phyloP scores from a whole-genome alignment of 176 grass and related monocot species.

The Stipa capillata region DNA sequence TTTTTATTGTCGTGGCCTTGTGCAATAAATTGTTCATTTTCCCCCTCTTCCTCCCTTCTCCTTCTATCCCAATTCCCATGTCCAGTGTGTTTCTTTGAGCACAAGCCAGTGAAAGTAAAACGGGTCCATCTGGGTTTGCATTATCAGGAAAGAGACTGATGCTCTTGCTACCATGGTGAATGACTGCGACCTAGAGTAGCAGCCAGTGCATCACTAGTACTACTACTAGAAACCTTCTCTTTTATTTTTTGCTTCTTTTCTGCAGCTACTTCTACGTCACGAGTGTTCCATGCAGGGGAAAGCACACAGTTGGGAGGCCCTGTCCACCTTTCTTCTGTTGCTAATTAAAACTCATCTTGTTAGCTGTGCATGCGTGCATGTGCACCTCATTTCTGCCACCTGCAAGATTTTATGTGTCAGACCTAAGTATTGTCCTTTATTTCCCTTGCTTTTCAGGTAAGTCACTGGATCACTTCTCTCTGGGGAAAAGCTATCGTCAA shows the following conservation, averaged over 20 bases:
- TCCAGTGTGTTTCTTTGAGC: neutral
- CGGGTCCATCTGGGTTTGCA: neutral
- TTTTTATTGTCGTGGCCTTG: conserved; percentile 34
- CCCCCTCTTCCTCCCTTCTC: neutral
- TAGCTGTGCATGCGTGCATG: conserved; percentile 32
- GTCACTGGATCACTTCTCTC: conserved; percentile 37
- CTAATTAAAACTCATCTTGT: conserved; percentile 29
- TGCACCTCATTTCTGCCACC: conserved; percentile 45
- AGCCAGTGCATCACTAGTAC: neutral
- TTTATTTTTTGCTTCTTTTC: conserved; percentile 1
- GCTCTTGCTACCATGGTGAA: conserved; percentile 32
- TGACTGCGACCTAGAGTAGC: conserved; percentile 3
- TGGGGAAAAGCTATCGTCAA: conserved; percentile 20
- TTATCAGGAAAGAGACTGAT: conserved; percentile 10
- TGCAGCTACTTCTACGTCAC: conserved; percentile 34
- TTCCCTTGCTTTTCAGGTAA: conserved; percentile 51
- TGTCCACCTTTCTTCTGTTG: conserved; percentile 21
- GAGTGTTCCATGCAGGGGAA: conserved; percentile 36
- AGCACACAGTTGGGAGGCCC: conserved; percentile 10
- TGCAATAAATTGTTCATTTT: conserved; percentile 1
- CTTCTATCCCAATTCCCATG: neutral
- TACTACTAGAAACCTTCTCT: neutral
- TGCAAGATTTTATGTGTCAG: conserved; percentile 61
- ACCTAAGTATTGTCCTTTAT: conserved; percentile 22
- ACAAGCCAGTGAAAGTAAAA: conserved; percentile 44